Evolutionary conservation across 768 basidiomycete genomes (phyloP), one percentile per base, ranked within the genome.

Genomic region (Boletus bicolor): DNA sequence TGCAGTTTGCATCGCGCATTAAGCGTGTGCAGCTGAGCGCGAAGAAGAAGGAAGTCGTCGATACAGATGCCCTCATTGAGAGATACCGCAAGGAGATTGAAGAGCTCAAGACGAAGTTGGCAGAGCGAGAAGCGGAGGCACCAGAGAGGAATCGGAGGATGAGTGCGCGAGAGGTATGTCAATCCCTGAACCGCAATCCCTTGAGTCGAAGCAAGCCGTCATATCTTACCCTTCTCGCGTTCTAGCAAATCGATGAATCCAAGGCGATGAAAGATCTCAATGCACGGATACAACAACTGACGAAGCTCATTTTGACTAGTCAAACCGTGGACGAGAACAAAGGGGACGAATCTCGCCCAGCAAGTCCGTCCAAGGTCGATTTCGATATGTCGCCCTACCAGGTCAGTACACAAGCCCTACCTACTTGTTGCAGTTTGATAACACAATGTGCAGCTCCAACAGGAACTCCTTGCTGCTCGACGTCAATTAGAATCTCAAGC

Each of bases 21-120:
- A 96, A 95, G 80, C 86, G 82, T 61, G 95, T 98, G 39, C 84
- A 91, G 59, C 47, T 98, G 37, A 82, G 87, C 56, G 94, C 94
- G 4, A 85, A 89, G 75, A 93, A 92, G 85, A 94, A 92, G 71
- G 94, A 97, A 70, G 78, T 98, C 11, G 84, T 97, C 4, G 93
- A 97, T 63, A 93, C 92, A 0, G 91, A 94, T 57, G 95, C 93
- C 0, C 79, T 97, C 39, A 90, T 99, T 58, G 92, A 96, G 75
- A 82, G 93, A 49, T 98, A 98, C 69, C 83, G 91, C 62, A 91
- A 89, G 64, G 93, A 98, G 74, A 96, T 99, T 52, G 94, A 95
- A 47, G 88, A 90, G 41, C 83, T 99, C 51, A 90, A 87, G 75
- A 75, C 70, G 3, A 81, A 91, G 41, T 77, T 95, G 41, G 73